A percentile compares a stretch with the other conserved stretches of the same genome.
Evolutionary conservation across 2,329 filamentous ascomycete genomes (phyloP).

Genomic region (Lasiodiplodia sp.): DNA sequence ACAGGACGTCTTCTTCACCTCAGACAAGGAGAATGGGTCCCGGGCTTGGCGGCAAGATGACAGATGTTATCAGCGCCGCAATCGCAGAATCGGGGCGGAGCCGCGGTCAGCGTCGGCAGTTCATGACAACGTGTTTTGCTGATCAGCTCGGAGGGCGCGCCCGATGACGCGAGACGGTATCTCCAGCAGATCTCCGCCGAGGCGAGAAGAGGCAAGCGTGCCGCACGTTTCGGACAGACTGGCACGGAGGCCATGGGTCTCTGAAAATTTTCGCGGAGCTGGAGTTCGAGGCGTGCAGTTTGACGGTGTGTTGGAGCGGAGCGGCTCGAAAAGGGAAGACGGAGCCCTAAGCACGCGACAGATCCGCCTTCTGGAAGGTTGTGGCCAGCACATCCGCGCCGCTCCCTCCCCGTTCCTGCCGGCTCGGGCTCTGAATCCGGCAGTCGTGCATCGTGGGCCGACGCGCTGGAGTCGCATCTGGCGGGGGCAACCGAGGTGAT

Average conservation of each 20-base stretch:
- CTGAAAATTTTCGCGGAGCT: constrained; percentile 17
- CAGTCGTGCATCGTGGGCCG: constrained; percentile 6
- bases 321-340: not conserved
- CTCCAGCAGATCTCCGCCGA: constrained; percentile 14
- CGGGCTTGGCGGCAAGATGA: not conserved
- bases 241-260: not conserved
- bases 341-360: constrained; percentile 18
- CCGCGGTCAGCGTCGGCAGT: not conserved
- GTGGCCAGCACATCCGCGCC: not conserved
- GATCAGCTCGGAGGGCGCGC: constrained; percentile 10
- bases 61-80: constrained; percentile 8
- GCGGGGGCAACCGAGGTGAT: not conserved
- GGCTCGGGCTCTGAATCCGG: constrained; percentile 6
- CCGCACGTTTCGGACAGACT: constrained; percentile 5
- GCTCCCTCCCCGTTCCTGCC: constrained; percentile 11
- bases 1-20: not conserved
- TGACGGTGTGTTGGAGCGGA: not conserved
- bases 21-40: not conserved
- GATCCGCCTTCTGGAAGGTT: constrained; percentile 22
- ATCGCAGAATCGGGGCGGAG: not conserved
- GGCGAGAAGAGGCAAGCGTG: constrained; percentile 1
- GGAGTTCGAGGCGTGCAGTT: constrained; percentile 2
- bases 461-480: constrained; percentile 1
- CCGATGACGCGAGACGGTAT: constrained; percentile 11
- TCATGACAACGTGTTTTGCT: constrained; percentile 26